Evolutionary conservation across 2,329 filamentous ascomycete genomes (phyloP).

Genomic region (Xylogone sp.): DNA sequence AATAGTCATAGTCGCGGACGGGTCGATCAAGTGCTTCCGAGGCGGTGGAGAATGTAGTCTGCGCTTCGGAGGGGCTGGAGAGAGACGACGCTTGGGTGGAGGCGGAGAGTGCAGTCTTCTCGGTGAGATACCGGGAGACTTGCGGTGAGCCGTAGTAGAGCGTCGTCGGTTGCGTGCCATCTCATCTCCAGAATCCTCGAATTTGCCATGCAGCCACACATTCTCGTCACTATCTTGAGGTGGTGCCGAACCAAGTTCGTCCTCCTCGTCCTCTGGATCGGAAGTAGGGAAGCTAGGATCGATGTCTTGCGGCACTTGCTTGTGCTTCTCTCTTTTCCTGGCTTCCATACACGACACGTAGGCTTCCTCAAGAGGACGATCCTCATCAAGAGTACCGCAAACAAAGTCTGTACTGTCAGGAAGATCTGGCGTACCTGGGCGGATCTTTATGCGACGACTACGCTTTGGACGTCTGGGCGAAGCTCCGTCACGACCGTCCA

Average conservation of each 20-base stretch:
- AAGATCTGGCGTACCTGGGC: constrained; percentile 71
- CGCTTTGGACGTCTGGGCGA: constrained; percentile 8
- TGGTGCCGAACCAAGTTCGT: constrained; percentile 60
- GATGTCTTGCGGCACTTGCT: constrained; percentile 88
- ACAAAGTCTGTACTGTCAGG: constrained; percentile 98
- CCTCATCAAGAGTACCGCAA: constrained; percentile 96
- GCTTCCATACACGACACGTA: constrained; percentile 84
- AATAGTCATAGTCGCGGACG: constrained; percentile 62
- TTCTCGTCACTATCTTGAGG: constrained; percentile 63
- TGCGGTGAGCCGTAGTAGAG: constrained; percentile 40
- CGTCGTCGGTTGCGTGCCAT: constrained; percentile 43
- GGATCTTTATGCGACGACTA: constrained; percentile 48
- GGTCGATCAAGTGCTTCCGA: constrained; percentile 33
- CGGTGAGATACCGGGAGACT: constrained; percentile 52
- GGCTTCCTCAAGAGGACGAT: constrained; percentile 88
- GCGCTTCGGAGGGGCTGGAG: constrained; percentile 38
- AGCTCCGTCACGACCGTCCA: constrained; percentile 3
- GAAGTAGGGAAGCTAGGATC: constrained; percentile 96
- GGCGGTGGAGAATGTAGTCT: constrained; percentile 32
- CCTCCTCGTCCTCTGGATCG: constrained; percentile 82
- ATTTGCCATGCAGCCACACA: constrained; percentile 67
- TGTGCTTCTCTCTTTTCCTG: constrained; percentile 76
- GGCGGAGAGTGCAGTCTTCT: constrained; percentile 56
- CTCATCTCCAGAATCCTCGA: constrained; percentile 63
- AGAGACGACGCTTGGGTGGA: constrained; percentile 17